Conservation (phyloP, 345 rosid genomes). For the Brassica rapa region DNA sequence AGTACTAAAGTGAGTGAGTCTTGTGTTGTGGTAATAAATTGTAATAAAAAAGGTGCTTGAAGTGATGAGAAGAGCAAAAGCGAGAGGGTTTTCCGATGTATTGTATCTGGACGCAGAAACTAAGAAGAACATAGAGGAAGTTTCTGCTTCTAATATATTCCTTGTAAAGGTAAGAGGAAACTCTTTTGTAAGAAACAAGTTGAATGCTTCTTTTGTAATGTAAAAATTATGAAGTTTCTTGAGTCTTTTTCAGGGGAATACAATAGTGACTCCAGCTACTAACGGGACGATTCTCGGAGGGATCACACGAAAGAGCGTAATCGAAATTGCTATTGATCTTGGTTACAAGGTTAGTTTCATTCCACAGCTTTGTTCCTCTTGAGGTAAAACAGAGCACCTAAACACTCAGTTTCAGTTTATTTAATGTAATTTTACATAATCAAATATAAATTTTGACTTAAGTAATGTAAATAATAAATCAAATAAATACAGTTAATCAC, state of each 20-base stretch:
- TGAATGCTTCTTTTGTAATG: background rate
- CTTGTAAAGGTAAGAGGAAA: constrained; percentile 58
- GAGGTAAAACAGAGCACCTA: background rate
- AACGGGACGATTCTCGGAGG: constrained; percentile 80
- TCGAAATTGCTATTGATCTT: constrained; percentile 66
- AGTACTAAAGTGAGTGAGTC: background rate
- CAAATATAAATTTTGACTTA: background rate
- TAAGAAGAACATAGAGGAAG: constrained; percentile 73
- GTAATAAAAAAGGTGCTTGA: constrained; percentile 56
- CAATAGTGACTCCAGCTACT: constrained; percentile 72
- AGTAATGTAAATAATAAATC: background rate
- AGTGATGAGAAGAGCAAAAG: constrained; percentile 63
- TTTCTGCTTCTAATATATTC: constrained; percentile 83
- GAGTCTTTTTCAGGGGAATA: constrained; percentile 50
- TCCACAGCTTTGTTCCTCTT: background rate
- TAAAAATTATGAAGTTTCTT: background rate
- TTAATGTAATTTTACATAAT: background rate
- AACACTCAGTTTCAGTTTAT: background rate
- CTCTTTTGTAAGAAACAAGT: background rate
- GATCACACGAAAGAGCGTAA: constrained; percentile 69
- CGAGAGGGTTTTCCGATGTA: constrained; percentile 78
- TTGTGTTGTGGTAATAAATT: background rate
- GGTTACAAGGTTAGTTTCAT: constrained; percentile 60
- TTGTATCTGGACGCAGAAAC: constrained; percentile 76
- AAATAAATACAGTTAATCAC: background rate